phyloP scores from a whole-genome alignment of 23 red algal genomes.

The Gracilaria gracilis region DNA sequence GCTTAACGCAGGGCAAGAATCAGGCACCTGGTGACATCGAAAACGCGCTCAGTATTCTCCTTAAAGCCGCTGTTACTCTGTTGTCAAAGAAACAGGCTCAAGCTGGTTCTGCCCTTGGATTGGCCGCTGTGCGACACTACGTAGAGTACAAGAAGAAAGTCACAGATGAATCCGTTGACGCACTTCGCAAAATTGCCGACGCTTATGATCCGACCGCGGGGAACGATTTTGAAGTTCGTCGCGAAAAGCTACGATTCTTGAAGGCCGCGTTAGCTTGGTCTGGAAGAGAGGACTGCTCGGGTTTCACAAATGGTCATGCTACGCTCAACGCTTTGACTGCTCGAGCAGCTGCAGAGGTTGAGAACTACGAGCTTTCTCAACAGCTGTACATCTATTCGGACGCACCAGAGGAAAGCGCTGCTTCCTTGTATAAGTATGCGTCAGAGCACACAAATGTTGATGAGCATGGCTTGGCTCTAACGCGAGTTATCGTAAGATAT shows the following conservation, averaged over 20 bases:
- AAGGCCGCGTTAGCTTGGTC: conserved; percentile 39
- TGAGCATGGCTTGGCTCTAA: conserved; percentile 48
- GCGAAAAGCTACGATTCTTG: conserved; percentile 50
- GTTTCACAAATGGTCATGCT: conserved; percentile 39
- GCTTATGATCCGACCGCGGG: conserved; percentile 11
- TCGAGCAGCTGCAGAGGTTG: conserved; percentile 21
- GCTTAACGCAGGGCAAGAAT: conserved; percentile 44
- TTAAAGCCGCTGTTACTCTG: conserved; percentile 23
- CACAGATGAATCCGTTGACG: conserved; percentile 21
- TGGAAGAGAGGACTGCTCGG: conserved; percentile 41
- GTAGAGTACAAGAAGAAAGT: conserved; percentile 50
- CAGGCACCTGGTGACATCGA: conserved; percentile 27
- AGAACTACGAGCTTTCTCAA: conserved; percentile 45
- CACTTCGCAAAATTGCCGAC: conserved; percentile 37
- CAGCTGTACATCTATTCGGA: conserved; percentile 52
- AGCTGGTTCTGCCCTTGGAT: conserved; percentile 48
- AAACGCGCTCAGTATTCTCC: conserved; percentile 1
- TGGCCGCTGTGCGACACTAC: conserved; percentile 44
- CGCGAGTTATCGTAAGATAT: conserved; percentile 43
- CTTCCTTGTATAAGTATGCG: conserved; percentile 36
- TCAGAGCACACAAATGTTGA: not conserved
- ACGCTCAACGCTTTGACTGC: conserved; percentile 42
- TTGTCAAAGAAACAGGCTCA: conserved; percentile 38
- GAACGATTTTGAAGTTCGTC: conserved; percentile 7
- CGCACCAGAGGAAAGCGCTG: conserved; percentile 27